Percentiles rank a stretch among this genome's conserved stretches.
Evolutionary conservation across 2,329 filamentous ascomycete genomes (phyloP).

Genomic region (Trichoderma koningiopsis): DNA sequence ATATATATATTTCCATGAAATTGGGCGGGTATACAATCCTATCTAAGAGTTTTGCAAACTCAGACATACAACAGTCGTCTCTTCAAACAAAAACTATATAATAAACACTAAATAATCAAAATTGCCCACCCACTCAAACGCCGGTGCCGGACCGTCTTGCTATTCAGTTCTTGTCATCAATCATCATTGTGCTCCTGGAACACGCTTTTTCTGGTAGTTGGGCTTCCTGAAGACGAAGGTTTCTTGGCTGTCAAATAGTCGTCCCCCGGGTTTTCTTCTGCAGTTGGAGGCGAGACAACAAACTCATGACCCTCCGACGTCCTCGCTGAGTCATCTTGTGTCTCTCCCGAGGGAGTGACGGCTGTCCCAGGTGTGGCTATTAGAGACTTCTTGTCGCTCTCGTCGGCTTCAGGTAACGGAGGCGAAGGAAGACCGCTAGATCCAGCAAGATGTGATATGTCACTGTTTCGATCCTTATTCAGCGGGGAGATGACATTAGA

Average conservation of each 20-base stretch:
- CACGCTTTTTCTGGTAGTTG: slow-evolving; percentile 41
- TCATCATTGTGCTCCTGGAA: slow-evolving; percentile 48
- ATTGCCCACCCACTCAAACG: slow-evolving; percentile 28
- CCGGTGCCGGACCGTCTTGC: slow-evolving; percentile 22
- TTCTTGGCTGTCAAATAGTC: slow-evolving; percentile 37
- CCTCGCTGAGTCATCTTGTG: not conserved
- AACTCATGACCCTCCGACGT: slow-evolving; percentile 11
- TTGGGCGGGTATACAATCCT: slow-evolving; percentile 13
- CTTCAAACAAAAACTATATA: not conserved
- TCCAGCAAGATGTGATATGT: slow-evolving; percentile 2
- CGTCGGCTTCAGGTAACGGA: slow-evolving; percentile 1
- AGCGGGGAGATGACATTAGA: slow-evolving; percentile 4
- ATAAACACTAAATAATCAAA: not conserved
- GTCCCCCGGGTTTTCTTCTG: slow-evolving; percentile 31
- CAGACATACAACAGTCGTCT: not conserved
- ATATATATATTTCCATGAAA: not conserved
- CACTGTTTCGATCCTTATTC: slow-evolving; percentile 8
- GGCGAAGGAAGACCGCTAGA: slow-evolving; percentile 13
- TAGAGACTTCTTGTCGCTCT: slow-evolving; percentile 14
- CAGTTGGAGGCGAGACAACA: slow-evolving; percentile 37
- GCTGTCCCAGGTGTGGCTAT: not conserved
- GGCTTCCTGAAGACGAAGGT: slow-evolving; percentile 30
- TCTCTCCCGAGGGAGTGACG: not conserved
- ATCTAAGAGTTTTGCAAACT: not conserved
- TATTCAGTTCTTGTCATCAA: slow-evolving; percentile 31